Evolutionary conservation across 1,139 yeast genomes (phyloP), one percentile per base, ranked within the genome.

Genomic region (Saccharomyces hybrid): DNA sequence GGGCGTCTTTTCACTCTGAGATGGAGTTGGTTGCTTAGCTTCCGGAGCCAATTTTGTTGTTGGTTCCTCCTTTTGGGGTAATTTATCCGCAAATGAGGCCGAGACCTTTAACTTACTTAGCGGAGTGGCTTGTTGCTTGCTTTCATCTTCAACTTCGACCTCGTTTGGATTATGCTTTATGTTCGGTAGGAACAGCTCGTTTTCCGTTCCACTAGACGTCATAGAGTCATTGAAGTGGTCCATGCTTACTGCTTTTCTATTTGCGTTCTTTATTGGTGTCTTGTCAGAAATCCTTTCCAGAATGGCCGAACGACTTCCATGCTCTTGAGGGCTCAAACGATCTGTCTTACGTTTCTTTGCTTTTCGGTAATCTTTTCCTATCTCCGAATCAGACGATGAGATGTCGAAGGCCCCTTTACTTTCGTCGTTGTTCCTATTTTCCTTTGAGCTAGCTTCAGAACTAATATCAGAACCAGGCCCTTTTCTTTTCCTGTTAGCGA

Each of bases 301-400:
- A 38, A 38, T 38, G 26, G 44, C 44, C 3, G 44, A 38, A 12
- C 44, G 24, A 6, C 19, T 38, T 38, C 24, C 44, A 19, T 38
- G 44, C 26, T 38, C 24, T 19, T 38, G 44, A 32, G 16, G 38
- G 11, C 19, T 19, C 44, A 38, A 38, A 38, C 12, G n/a, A 28
- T 64, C 54, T 55, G 67, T 62, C 62, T 51, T 49, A 53, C 54
- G 49, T 64, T 59, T 19, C 58, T 51, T 8, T 3, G 34, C 32
- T 6, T 24, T 48, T 29, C 26, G 14, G 14, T 28, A 32, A 9
- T 24, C 48, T n/a, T 48, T 11, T 44, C 48, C 42, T 11, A 19
- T 24, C 8, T 48, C 51, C 11, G 51, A 48, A 32, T 48, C 50
- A 9, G 48, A 46, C 3, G 28, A 24, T 9, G n/a, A 12, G 11